Conservation (phyloP, 1,139 yeast species). For the Taphrina pruni region DNA sequence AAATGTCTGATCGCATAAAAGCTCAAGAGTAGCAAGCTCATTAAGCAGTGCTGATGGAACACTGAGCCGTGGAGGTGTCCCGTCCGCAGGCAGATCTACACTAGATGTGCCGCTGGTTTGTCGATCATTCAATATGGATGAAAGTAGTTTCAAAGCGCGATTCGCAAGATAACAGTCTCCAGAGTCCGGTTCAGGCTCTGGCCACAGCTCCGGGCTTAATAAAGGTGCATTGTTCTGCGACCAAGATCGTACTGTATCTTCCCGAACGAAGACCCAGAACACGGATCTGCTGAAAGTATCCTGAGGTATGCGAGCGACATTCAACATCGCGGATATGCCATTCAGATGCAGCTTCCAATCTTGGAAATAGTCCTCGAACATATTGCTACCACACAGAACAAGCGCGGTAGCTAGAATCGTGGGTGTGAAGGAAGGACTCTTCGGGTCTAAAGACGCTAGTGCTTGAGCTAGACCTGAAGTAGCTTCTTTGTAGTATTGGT, state of each 20-base stretch:
- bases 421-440: conserved; percentile 10
- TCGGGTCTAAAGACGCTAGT: not conserved
- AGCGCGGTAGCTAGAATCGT: conserved; percentile 16
- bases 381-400: conserved; percentile 18
- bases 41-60: not conserved
- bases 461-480: conserved; percentile 11
- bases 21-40: conserved; percentile 1
- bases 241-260: conserved; percentile 19
- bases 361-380: conserved; percentile 19
- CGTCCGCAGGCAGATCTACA: not conserved
- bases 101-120: not conserved
- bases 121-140: conserved; percentile 9
- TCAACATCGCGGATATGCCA: conserved; percentile 21
- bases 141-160: conserved; percentile 10
- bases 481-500: conserved; percentile 16
- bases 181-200: conserved; percentile 11
- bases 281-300: conserved; percentile 8
- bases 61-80: too few species aligned
- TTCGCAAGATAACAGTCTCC: conserved; percentile 15
- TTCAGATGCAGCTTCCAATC: conserved; percentile 19
- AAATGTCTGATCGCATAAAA: not conserved
- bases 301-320: conserved; percentile 3
- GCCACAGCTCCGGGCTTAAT: conserved; percentile 10
- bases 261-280: conserved; percentile 22
- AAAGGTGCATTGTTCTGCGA: conserved; percentile 8